Evolutionary conservation across 345 rosid genomes (phyloP), one percentile per base, ranked within the genome.

Genomic region (Eucalyptus fibrosa): DNA sequence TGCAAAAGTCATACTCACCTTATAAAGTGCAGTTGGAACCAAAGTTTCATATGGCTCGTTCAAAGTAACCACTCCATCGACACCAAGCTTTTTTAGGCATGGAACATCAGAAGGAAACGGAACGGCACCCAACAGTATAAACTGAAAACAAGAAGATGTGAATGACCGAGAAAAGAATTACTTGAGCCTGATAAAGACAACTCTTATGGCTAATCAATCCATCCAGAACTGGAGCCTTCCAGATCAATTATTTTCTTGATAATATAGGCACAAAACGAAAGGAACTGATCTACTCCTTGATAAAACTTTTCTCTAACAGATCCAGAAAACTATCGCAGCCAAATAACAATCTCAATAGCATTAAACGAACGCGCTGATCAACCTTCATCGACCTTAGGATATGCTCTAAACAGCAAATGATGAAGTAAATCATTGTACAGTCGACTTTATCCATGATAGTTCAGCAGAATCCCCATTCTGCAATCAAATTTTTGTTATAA

Each of bases 41-140:
- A 96, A 93, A 88, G 98, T 96, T 91, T 96, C 98, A 91, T 96
- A 96, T 9, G 97, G 95, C 90, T 96, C 98, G 88, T 94, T 96
- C 86, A 96, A 90, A 28, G 97, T 96, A 88, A 96, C 90, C 89
- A 96, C 98, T 89, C 97, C 97, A 44, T 93, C 88, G 32, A 96
- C 98, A 88, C 98, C 98, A 26, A 92, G 93, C 89, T 93, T 96
- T 91, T 95, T 96, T 51, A 96, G 94, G 90, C 90, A 92, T 34
- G 96, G 96, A 86, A 96, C 98, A 89, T 96, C 97, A 89, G 93
- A 80, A 49, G 95, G 96, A 86, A 96, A 96, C 23, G 98, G 98
- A 92, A 96, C 97, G 23, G 98, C 98, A 90, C 98, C 98, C 87
- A 96, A 88, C 89, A 96, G 90, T 51, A 96, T 90, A 93, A 93